Base-by-base conservation (phyloP, 2,329 filamentous ascomycete species). In the Penicillium corylophilum region DNA sequence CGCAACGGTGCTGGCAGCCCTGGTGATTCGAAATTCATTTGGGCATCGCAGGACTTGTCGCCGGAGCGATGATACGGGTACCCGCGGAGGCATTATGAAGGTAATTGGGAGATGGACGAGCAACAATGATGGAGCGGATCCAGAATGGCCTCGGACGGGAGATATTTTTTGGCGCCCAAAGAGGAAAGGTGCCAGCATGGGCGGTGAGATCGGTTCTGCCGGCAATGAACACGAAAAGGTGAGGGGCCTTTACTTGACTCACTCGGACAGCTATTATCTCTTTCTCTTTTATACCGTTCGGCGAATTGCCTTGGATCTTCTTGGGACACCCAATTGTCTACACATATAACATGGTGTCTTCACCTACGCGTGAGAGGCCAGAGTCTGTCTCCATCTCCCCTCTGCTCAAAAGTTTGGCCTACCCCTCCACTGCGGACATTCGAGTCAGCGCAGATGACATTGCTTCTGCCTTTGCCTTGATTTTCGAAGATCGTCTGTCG, bases 401-500 rank as follows among this genome's bases (percentile, higher is more conserved):
- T 40, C 73, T 79, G 38, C 74, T 79, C 45, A 73, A 77, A 57
- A 66, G 68, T 36, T 71, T 79, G 22, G 75, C 76, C 20, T 74
- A 75, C 63, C 69, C 74, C 59, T 66, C 70, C 29, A 60, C 64
- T 7, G 76, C 77, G 40, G 70, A 77, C 43, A 64, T 70, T 41
- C 71, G 74, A 44, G 86, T 92, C 49, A 84, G 85, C 15, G 85
- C 92, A 12, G 78, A 83, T 45, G 90, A 96, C 70, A 94, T 99
- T 69, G 90, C 93, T 53, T 81, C 87, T n/a, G 92, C 93, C 48
- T 87, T 97, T 63, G 87, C 90, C 4, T 81, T 93, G 66, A 95
- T 96, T 68, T 97, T 97, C 73, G 92, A 91, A 52, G 87, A 96
- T 74, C 84, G 85, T 60, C 79, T 97, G 16, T 93, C 89, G n/a